These are phyloP conservation scores for Ceriops tagal DNA, from an alignment of 345 rosid genomes.

Conservation along the genomic window DNA sequence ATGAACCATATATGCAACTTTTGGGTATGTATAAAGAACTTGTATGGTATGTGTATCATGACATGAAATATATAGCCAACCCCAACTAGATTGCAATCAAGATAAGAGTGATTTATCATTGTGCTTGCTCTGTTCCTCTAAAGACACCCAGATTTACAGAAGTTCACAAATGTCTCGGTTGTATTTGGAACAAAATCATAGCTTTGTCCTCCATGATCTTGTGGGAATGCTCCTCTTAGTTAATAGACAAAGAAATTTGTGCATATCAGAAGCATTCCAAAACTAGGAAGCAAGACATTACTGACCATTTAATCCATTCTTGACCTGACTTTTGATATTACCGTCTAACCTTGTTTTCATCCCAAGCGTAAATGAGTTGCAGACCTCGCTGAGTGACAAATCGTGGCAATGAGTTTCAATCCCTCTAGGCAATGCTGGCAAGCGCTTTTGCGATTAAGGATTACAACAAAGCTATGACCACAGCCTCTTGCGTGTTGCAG, in stretches of 20 bases:
- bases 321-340: background rate
- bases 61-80: background rate
- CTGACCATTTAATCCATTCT: background rate
- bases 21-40: background rate
- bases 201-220: too few relatives aligned
- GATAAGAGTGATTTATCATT: too few relatives aligned
- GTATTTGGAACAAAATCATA: too few relatives aligned
- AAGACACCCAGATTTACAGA: too few relatives aligned
- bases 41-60: background rate
- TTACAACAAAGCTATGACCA: constrained; percentile 11
- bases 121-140: too few relatives aligned
- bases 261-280: background rate
- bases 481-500: constrained; percentile 21
- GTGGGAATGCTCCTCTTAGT: too few relatives aligned
- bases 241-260: too few relatives aligned
- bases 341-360: background rate
- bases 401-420: background rate
- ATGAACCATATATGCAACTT: background rate
- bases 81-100: background rate
- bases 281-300: background rate
- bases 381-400: background rate
- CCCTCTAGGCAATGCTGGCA: constrained; percentile 23
- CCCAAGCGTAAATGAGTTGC: background rate
- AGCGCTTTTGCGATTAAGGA: constrained; percentile 26
- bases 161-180: too few relatives aligned